phyloP scores from a whole-genome alignment of 805 yeast genomes.

The Ogataea methylovora region DNA sequence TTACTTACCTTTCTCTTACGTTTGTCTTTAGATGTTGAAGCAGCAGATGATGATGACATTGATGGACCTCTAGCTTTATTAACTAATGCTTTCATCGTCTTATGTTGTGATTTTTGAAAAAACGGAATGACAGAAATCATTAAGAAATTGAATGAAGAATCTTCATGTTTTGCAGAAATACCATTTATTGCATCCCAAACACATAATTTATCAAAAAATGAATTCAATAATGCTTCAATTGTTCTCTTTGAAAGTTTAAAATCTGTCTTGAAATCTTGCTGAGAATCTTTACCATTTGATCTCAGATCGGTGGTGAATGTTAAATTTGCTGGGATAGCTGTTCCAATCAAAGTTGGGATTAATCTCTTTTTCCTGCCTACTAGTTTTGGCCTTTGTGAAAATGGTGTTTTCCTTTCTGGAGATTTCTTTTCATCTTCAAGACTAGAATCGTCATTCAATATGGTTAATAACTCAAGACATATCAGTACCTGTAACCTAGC shows the following conservation, averaged over 20 bases:
- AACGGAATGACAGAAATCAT: slow-evolving; percentile 21
- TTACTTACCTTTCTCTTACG: not conserved
- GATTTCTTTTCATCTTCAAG: not conserved
- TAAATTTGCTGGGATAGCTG: slow-evolving; percentile 14
- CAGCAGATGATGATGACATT: slow-evolving; percentile 1
- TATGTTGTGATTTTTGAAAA: slow-evolving; percentile 17
- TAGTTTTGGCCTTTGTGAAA: slow-evolving; percentile 4
- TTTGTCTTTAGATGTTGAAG: not conserved
- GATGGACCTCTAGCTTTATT: slow-evolving; percentile 24
- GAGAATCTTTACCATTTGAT: not conserved
- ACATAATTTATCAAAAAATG: slow-evolving; percentile 23
- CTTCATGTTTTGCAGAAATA: slow-evolving; percentile 14
- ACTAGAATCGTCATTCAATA: slow-evolving; percentile 6
- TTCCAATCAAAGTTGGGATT: slow-evolving; percentile 26
- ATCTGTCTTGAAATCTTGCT: not conserved
- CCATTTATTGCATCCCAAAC: slow-evolving; percentile 26
- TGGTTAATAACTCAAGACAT: slow-evolving; percentile 17
- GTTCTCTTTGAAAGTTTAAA: not conserved
- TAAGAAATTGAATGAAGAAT: slow-evolving; percentile 21
- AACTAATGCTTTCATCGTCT: slow-evolving; percentile 19
- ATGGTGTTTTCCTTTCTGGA: not conserved
- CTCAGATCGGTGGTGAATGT: slow-evolving; percentile 22
- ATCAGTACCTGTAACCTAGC: slow-evolving; percentile 22
- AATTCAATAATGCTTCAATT: not conserved
- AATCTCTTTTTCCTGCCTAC: slow-evolving; percentile 25